phyloP scores from a whole-genome alignment of 148 eudicot genomes.

The Rhododendron williamsianum region DNA sequence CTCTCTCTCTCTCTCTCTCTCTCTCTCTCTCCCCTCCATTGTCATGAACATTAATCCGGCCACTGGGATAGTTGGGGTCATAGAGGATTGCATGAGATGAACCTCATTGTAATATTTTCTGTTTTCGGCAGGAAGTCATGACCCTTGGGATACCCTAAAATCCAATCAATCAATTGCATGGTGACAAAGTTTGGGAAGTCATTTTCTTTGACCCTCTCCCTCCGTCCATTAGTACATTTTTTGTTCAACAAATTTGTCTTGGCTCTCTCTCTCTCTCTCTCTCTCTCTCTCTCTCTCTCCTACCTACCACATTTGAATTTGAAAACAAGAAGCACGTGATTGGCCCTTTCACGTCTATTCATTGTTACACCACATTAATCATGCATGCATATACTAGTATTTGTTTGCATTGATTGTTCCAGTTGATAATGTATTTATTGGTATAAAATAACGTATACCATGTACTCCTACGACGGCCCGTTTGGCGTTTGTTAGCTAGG shows the following conservation, averaged over 20 bases:
- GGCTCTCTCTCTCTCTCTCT: no score
- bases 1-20: no score
- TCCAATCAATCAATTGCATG: slow-evolving; percentile 5
- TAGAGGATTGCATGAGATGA: neutral
- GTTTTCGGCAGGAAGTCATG: neutral
- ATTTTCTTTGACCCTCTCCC: slow-evolving; percentile 1
- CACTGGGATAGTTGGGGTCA: neutral
- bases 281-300: neutral
- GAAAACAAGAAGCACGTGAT: neutral
- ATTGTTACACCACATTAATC: neutral
- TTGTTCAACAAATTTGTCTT: neutral
- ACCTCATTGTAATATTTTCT: neutral
- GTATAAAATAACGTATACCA: no score
- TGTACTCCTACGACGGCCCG: neutral
- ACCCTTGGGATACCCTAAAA: neutral
- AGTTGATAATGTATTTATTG: no score
- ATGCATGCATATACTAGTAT: neutral
- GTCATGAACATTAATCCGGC: no score
- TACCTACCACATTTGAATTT: neutral
- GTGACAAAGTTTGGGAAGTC: neutral
- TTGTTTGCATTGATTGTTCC: no score
- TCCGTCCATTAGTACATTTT: neutral
- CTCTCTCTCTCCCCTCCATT: no score
- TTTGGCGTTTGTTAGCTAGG: neutral
- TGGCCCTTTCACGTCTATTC: neutral